Evolutionary conservation across 23 red algal species (phyloP), one percentile per base, ranked within the genome.

Genomic region (Rhodosorus marinus): DNA sequence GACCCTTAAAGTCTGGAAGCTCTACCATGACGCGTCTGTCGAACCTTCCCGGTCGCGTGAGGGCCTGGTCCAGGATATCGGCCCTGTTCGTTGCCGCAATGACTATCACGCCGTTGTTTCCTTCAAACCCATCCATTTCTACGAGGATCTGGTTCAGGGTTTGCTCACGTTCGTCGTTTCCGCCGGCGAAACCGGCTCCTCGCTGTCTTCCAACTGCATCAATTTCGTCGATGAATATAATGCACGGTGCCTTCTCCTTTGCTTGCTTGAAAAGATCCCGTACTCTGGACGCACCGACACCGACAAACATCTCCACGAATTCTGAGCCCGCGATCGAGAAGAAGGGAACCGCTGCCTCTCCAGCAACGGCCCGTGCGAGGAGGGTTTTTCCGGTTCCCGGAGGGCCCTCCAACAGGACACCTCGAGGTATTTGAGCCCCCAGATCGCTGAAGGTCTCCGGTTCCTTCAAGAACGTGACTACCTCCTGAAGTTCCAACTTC

Each of bases 151-250:
- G 57, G 46, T 61, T 61, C 1, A 61, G 38, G 11, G 38, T 43
- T 17, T 43, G 38, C 38, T 43, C 38, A 17, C 38, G 38, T 43
- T 43, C 38, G 17, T 43, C 38, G 38, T 17, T 43, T 11, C 38
- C 38, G 11, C 38, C 38, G 23, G 34, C n/a, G 8, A 31, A 8
- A 24, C 3, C 59, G 35, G n/a, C 7, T 21, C 34, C 56, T 4
- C 83, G 49, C 32, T 66, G 54, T 8, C 73, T 68, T 5, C 69
- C 68, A 6, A 92, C 49, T 8, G 74, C 68, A 45, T 98, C 90
- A 9, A 98, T 58, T 60, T 98, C 90, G 41, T 98, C 90, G 17
- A 98, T 35, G 57, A 98, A 98, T n/a, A 98, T 29, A 31, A 98
- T 59, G 31, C 62, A 49, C 11, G 90, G 90, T 11, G 60, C 43